Conservation (phyloP, 2,329 filamentous ascomycete genomes). For the Sporothrix variecibatus region DNA sequence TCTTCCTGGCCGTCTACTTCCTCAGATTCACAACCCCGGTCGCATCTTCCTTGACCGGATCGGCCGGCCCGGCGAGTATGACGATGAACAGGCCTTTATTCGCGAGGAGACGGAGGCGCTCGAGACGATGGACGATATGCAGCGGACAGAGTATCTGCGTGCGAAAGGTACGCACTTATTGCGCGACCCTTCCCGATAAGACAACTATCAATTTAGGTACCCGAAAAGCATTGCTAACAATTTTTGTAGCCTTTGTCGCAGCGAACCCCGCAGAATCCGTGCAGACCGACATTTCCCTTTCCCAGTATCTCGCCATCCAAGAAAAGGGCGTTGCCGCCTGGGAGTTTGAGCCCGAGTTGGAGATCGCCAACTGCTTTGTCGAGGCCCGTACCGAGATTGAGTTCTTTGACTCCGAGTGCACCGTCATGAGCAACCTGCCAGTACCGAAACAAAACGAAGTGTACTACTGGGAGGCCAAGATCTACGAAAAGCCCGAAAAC, state of each 20-base stretch:
- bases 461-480: slow-evolving; percentile 99
- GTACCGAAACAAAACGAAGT: slow-evolving; percentile 99
- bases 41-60: slow-evolving; percentile 92
- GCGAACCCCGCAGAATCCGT: slow-evolving; percentile 93
- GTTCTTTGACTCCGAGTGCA: slow-evolving; percentile 97
- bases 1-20: slow-evolving; percentile 85
- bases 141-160: slow-evolving; percentile 85
- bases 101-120: slow-evolving; percentile 93
- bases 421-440: slow-evolving; percentile 93
- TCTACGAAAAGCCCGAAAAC: slow-evolving; percentile 93
- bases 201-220: not conserved
- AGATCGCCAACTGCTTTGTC: slow-evolving; percentile 98
- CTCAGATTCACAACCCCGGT: slow-evolving; percentile 87
- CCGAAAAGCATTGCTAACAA: not conserved
- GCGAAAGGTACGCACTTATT: slow-evolving; percentile 81
- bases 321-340: slow-evolving; percentile 99
- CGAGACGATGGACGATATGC: slow-evolving; percentile 92
- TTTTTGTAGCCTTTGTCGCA: slow-evolving; percentile 76
- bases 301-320: slow-evolving; percentile 96
- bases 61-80: slow-evolving; percentile 90
- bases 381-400: slow-evolving; percentile 96
- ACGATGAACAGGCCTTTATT: slow-evolving; percentile 93
- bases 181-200: not conserved
- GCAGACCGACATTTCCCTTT: slow-evolving; percentile 95
- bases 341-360: slow-evolving; percentile 98